Conservation (phyloP, 257 asterid species). For the Ballota nigra region DNA sequence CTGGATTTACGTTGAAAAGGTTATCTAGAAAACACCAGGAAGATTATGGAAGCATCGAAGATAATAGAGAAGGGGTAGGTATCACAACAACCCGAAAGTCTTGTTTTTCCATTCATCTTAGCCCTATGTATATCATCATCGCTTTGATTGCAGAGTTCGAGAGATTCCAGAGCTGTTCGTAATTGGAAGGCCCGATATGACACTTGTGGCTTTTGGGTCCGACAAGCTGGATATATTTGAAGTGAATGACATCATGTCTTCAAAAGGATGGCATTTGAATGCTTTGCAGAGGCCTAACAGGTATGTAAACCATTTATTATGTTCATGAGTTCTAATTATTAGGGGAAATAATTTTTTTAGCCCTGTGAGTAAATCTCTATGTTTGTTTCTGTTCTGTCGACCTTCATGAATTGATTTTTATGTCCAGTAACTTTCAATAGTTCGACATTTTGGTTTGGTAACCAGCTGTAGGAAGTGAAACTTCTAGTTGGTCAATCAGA, state of each 20-base stretch:
- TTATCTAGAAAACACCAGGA: slow-evolving; percentile 81
- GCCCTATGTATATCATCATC: neutral
- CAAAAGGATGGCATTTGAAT: slow-evolving; percentile 97
- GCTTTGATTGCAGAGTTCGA: slow-evolving; percentile 47
- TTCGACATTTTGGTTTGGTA: no score
- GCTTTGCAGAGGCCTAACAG: slow-evolving; percentile 98
- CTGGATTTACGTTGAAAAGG: slow-evolving; percentile 41
- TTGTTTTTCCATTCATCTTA: slow-evolving; percentile 3
- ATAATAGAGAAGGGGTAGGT: slow-evolving; percentile 77
- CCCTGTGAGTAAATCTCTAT: no score
- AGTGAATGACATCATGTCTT: slow-evolving; percentile 83
- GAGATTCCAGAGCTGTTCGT: slow-evolving; percentile 68
- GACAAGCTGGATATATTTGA: slow-evolving; percentile 79
- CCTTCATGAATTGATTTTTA: no score
- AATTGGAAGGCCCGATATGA: slow-evolving; percentile 96
- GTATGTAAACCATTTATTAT: slow-evolving; percentile 27
- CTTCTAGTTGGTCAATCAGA: no score
- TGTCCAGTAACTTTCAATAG: no score
- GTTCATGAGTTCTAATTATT: neutral
- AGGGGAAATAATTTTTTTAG: no score
- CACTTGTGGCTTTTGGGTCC: slow-evolving; percentile 94
- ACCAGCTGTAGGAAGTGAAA: no score
- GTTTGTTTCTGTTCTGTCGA: no score
- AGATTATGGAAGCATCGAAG: slow-evolving; percentile 94
- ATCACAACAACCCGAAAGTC: slow-evolving; percentile 1